Evolutionary conservation across 305 asterid species (phyloP).

Genomic region (Fraxinus floribunda): DNA sequence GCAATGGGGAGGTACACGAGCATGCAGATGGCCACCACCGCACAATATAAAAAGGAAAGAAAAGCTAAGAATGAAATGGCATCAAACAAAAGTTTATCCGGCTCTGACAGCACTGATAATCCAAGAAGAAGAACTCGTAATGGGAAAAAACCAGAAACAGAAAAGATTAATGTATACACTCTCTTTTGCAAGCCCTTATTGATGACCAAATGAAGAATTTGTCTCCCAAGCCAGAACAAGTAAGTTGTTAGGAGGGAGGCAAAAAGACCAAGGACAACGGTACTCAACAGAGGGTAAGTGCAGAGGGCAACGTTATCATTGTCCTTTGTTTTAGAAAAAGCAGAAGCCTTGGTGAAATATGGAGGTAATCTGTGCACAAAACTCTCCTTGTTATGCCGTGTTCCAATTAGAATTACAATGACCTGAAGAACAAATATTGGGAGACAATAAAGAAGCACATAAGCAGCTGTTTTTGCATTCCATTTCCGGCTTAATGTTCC

Average conservation of each 20-base stretch:
- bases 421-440: slow-evolving; percentile 73
- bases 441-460: slow-evolving; percentile 58
- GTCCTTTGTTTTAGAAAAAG: slow-evolving; percentile 26
- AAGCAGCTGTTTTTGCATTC: slow-evolving; percentile 64
- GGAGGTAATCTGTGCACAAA: slow-evolving; percentile 43
- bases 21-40: slow-evolving; percentile 64
- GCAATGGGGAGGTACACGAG: slow-evolving; percentile 84
- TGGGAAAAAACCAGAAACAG: slow-evolving; percentile 51
- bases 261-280: slow-evolving; percentile 60
- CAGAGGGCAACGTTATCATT: slow-evolving; percentile 51
- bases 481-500: slow-evolving; percentile 61
- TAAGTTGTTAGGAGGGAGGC: slow-evolving; percentile 50
- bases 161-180: slow-evolving; percentile 66
- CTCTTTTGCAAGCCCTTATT: slow-evolving; percentile 82
- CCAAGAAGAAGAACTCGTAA: slow-evolving; percentile 74
- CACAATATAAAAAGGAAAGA: slow-evolving; percentile 72
- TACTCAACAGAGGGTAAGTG: slow-evolving; percentile 75
- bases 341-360: slow-evolving; percentile 54
- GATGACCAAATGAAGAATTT: slow-evolving; percentile 63
- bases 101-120: slow-evolving; percentile 58
- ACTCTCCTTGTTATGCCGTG: slow-evolving; percentile 39
- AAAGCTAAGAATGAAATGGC: slow-evolving; percentile 70
- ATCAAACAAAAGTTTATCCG: slow-evolving; percentile 44
- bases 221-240: slow-evolving; percentile 70
- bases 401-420: slow-evolving; percentile 54